Base-by-base conservation (phyloP, 805 yeast species). In the Wickerhamomyces kurtzmanii region DNA sequence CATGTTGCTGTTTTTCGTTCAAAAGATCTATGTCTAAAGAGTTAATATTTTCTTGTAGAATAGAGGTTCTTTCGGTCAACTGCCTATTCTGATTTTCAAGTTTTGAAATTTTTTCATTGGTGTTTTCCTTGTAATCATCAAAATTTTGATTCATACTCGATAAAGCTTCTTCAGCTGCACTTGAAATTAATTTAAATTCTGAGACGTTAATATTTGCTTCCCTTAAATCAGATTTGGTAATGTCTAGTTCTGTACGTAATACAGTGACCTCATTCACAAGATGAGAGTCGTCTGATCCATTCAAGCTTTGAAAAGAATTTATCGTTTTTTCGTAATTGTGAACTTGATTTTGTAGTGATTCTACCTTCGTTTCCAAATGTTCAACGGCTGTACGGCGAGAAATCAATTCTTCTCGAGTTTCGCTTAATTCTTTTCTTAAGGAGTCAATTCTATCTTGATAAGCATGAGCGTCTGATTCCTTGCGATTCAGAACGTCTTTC, bases 91-190 rank as follows among this genome's bases (percentile, higher is more conserved):
- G 51, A 3, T 37, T 20, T 18, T 39, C 29, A 11, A 53, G 32
- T 2, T 27, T 24, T 3, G 31, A 22, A 8, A 47, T 38, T 8
- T 38, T 34, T 3, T 28, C 31, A 13, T 35, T 28, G 1, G 55
- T 31, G 3, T 36, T 27, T 8, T 37, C 33, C 36, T 62, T 66
- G 36, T 51, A 65, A 26, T 51, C 51, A 27, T 66, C 83, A 45
- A 67, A 78, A 1, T 76, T 58, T 13, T 57, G 55, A 17, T 70
- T 73, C 33, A 82, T 57, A 25, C 64, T 59, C 21, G 56, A 51
- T 21, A 83, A 57, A 5, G 86, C 73, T 29, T 68, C 70, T 43
- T 83, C 93, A 4, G 84, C 71, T 10, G 80, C 71, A 28, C 54
- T 53, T 0, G 86, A 75, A 22, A 83, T 63, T n/a, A 57, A 58